A percentile compares a stretch with the other conserved stretches of the same genome.
Conservation (phyloP, 2,329 filamentous ascomycete species). For the Myriangium duriaei region DNA sequence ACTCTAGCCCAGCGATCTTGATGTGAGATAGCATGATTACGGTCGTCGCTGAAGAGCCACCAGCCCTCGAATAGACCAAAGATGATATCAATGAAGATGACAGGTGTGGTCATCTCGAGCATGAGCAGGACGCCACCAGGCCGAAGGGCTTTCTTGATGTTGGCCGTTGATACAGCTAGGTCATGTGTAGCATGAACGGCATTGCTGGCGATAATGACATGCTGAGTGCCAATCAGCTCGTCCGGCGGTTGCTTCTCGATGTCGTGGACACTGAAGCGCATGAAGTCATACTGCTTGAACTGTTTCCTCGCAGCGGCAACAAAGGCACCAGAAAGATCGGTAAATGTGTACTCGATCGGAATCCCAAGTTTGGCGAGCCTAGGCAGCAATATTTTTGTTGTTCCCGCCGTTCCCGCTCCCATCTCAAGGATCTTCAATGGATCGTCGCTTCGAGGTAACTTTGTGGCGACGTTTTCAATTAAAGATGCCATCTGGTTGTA, state of each 20-base stretch:
- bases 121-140: slow-evolving; percentile 22
- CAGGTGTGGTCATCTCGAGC: slow-evolving; percentile 22
- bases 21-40: slow-evolving; percentile 25
- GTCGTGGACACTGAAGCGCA: slow-evolving; percentile 20
- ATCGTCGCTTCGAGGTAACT: too few species aligned
- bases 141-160: slow-evolving; percentile 19
- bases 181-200: slow-evolving; percentile 26
- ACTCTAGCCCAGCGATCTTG: too few species aligned
- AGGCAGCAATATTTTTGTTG: too few species aligned
- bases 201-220: slow-evolving; percentile 26
- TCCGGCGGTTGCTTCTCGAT: slow-evolving; percentile 19
- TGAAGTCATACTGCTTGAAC: slow-evolving; percentile 13
- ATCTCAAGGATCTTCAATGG: too few species aligned
- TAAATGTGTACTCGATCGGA: slow-evolving; percentile 31
- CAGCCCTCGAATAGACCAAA: slow-evolving; percentile 27
- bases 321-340: slow-evolving; percentile 28
- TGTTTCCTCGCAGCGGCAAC: slow-evolving; percentile 15
- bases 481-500: too few species aligned
- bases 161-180: slow-evolving; percentile 16
- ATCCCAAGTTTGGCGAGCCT: slow-evolving; percentile 18
- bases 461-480: too few species aligned
- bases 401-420: too few species aligned
- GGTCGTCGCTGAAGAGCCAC: slow-evolving; percentile 29
- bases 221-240: slow-evolving; percentile 16
- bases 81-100: slow-evolving; percentile 22